Percentiles rank a stretch among this genome's conserved stretches.
These are phyloP conservation scores for Pestalotiopsis sp. DNA, from an alignment of 2,329 filamentous ascomycete genomes.

Conservation along the genomic window DNA sequence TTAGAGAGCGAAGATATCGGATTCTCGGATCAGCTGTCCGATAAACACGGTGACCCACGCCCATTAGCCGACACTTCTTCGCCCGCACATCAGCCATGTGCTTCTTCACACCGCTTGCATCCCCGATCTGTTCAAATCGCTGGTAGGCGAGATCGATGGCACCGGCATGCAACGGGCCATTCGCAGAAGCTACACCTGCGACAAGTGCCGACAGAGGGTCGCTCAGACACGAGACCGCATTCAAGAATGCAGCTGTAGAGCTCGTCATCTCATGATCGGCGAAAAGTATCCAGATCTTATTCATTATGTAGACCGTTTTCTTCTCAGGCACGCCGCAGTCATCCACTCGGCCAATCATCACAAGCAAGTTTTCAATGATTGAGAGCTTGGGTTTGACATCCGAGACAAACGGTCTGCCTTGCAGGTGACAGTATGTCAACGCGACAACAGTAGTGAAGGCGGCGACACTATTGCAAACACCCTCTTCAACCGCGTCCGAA, in stretches of 20 bases:
- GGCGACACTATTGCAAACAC: slow-evolving; percentile 19
- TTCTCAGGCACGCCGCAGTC: slow-evolving; percentile 18
- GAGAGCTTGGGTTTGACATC: slow-evolving; percentile 19
- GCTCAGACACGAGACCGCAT: slow-evolving; percentile 20
- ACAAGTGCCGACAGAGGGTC: slow-evolving; percentile 20
- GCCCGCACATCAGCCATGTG: background rate
- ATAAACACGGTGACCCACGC: background rate
- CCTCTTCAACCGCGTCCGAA: slow-evolving; percentile 19
- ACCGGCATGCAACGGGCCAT: slow-evolving; percentile 23
- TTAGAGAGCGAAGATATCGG: background rate
- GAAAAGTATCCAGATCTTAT: slow-evolving; percentile 19
- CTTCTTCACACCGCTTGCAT: background rate
- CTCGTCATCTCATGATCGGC: slow-evolving; percentile 26
- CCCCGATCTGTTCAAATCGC: slow-evolving; percentile 19
- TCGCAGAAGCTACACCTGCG: slow-evolving; percentile 18
- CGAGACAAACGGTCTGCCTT: background rate
- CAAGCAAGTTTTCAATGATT: slow-evolving; percentile 22
- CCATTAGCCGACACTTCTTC: background rate
- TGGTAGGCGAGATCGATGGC: slow-evolving; percentile 26
- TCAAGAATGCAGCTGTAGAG: slow-evolving; percentile 22
- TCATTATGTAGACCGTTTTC: slow-evolving; percentile 18
- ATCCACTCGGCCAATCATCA: slow-evolving; percentile 23
- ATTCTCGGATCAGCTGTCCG: background rate
- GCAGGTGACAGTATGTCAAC: slow-evolving; percentile 22
- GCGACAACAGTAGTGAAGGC: slow-evolving; percentile 23